Base-by-base conservation (phyloP, 2,329 filamentous ascomycete species). In the Ceratocystis papillata region DNA sequence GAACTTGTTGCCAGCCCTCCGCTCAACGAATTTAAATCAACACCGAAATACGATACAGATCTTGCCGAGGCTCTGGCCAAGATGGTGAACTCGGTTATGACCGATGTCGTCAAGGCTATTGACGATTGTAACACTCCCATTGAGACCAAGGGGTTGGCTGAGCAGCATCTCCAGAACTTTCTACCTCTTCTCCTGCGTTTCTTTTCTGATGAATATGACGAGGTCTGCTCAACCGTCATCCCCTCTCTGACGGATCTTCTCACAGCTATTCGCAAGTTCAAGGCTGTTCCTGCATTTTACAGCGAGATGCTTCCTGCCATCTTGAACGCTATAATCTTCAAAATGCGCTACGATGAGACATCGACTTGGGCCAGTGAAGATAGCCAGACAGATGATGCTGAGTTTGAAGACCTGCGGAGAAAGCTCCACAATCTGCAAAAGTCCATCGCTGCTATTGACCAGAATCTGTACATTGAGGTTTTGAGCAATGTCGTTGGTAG, bases 301-400 rank as follows among this genome's bases (percentile, higher is more conserved):
- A 80, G 84, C n/a, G 81, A 84, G 63, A 94, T 96, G 82, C 81
- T 99, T 12, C 84, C 89, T 30, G 89, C 90, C 3, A 91, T 97
- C 64, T 79, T 99, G 67, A 90, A 96, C 74, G 90, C 91, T 65
- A 93, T 97, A 71, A 88, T 99, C 68, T 81, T 84, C 66, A 99
- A 99, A 78, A 96, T 97, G 91, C 87, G 93, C 73, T 97, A 96
- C 73, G 94, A 99, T 72, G 93, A 96, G 73, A 96, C 93, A 5
- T 88, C 89, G 1, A 87, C 84, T 22, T 97, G 93, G 93, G 93
- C 92, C 46, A 87, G 92, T 67, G 92, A 96, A 73, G 91, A 96
- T 71, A 92, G 96, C 71, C 88, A 96, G 75, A 96, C 91, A 1
- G 94, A 97, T 71, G 94, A 99, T 76, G 94, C 93, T 30, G 94